A percentile compares a stretch with the other conserved stretches of the same genome.
phyloP scores from a whole-genome alignment of 441 rosid species.

The Croton laevigatus region DNA sequence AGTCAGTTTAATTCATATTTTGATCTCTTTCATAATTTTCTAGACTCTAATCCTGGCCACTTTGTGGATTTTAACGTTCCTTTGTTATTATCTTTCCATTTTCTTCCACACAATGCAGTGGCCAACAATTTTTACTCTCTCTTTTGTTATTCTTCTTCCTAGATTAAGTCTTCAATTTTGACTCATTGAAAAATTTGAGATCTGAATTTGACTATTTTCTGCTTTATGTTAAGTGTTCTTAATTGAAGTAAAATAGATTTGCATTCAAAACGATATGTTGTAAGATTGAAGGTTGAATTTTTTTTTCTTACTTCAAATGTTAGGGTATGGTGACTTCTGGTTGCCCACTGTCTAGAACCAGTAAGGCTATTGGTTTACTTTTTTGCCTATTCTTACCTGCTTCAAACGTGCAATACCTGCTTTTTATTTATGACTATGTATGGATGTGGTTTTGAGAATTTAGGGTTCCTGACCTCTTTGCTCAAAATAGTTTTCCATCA shows the following conservation, averaged over 20 bases:
- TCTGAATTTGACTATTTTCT: background rate
- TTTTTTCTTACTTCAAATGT: background rate
- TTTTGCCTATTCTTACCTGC: no score
- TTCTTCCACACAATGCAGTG: background rate
- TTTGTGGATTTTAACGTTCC: no score
- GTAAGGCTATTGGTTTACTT: background rate
- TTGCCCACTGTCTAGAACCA: background rate
- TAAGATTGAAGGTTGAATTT: background rate
- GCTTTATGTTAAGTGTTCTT: background rate
- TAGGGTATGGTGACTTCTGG: background rate
- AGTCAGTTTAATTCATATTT: background rate
- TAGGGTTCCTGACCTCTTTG: background rate
- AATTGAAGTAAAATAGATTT: background rate
- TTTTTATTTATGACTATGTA: background rate
- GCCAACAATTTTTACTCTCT: background rate
- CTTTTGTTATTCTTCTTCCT: background rate
- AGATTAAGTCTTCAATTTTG: background rate
- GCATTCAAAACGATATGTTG: background rate
- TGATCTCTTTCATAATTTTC: background rate
- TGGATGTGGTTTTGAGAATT: background rate
- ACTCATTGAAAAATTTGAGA: background rate
- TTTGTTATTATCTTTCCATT: background rate
- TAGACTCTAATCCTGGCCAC: no score
- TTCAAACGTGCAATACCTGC: background rate
- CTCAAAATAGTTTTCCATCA: constrained; percentile 21